A percentile compares a stretch with the other conserved stretches of the same genome.
These are phyloP conservation scores for Cryptosporidium ubiquitum DNA, from an alignment of 169 alveolate species.

Conservation along the genomic window DNA sequence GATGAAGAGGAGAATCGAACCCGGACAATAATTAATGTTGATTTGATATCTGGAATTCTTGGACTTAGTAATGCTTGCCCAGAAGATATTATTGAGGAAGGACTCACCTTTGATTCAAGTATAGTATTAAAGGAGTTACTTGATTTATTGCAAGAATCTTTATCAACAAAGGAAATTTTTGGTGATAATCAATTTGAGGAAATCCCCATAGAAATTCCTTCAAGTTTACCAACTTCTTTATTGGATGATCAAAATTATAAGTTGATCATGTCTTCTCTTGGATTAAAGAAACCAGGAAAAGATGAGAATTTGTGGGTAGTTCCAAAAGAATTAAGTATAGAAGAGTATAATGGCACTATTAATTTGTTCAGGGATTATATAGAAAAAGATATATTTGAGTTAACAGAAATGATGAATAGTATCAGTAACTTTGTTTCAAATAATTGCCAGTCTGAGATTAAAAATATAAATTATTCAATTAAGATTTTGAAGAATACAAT, in stretches of 20 bases:
- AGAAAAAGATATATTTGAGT: slow-evolving; percentile 8
- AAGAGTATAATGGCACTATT: not conserved
- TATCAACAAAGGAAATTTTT: slow-evolving; percentile 33
- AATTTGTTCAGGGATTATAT: not conserved
- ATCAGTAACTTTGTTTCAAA: not conserved
- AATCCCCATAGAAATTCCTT: slow-evolving; percentile 58
- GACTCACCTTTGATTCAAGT: not conserved
- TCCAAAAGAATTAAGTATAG: slow-evolving; percentile 43
- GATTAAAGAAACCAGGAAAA: slow-evolving; percentile 18
- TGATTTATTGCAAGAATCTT: slow-evolving; percentile 30
- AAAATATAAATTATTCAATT: not conserved
- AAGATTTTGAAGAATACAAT: slow-evolving; percentile 6
- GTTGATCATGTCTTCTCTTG: slow-evolving; percentile 10
- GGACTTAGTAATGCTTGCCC: not conserved
- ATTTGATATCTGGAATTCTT: slow-evolving; percentile 19
- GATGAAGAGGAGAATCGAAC: not conserved
- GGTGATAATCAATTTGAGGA: slow-evolving; percentile 20
- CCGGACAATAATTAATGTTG: not conserved
- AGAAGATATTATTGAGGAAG: slow-evolving; percentile 2
- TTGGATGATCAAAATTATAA: slow-evolving; percentile 14
- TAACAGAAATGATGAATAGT: not conserved
- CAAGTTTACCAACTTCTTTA: slow-evolving; percentile 20
- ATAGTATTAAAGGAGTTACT: slow-evolving; percentile 12
- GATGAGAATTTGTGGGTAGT: slow-evolving; percentile 30
- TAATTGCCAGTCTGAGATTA: not conserved